These are phyloP conservation scores for Penicillium sp. DNA, from an alignment of 2,329 filamentous ascomycete species.

Conservation along the genomic window DNA sequence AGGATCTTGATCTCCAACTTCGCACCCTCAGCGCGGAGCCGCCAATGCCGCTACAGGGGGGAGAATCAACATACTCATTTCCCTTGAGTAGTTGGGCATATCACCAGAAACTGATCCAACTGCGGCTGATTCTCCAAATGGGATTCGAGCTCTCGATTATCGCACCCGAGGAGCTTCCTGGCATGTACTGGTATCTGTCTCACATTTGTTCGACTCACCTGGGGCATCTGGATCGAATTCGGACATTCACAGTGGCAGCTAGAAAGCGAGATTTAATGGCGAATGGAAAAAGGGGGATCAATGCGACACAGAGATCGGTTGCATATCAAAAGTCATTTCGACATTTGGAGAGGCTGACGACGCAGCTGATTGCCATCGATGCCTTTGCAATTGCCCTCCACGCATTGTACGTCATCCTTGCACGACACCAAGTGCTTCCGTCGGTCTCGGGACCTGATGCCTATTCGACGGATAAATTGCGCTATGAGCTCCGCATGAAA, in stretches of 20 bases:
- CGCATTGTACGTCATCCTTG: constrained; percentile 61
- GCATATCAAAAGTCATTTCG: constrained; percentile 40
- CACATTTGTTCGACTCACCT: constrained; percentile 63
- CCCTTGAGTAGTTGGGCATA: constrained; percentile 85
- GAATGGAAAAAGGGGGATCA: constrained; percentile 3
- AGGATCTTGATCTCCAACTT: constrained; percentile 66
- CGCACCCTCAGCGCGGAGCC: constrained; percentile 57
- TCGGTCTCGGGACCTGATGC: constrained; percentile 49
- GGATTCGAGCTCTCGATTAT: constrained; percentile 94
- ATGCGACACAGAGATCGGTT: constrained; percentile 24
- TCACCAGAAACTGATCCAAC: constrained; percentile 79
- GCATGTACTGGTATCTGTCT: constrained; percentile 88
- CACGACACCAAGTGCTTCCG: constrained; percentile 49
- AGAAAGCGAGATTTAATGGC: constrained; percentile 23
- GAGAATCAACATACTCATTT: constrained; percentile 58
- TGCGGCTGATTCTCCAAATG: constrained; percentile 81
- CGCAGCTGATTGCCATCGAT: constrained; percentile 59
- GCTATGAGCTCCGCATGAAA: constrained; percentile 81
- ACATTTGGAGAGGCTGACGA: constrained; percentile 55
- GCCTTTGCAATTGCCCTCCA: constrained; percentile 49
- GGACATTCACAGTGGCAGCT: constrained; percentile 52
- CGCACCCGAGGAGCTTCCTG: constrained; percentile 71
- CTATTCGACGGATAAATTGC: constrained; percentile 61
- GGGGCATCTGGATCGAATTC: constrained; percentile 67
- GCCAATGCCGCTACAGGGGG: constrained; percentile 49